Evolutionary conservation across 345 rosid species (phyloP), one percentile per base, ranked within the genome.

Genomic region (Brassica incana): DNA sequence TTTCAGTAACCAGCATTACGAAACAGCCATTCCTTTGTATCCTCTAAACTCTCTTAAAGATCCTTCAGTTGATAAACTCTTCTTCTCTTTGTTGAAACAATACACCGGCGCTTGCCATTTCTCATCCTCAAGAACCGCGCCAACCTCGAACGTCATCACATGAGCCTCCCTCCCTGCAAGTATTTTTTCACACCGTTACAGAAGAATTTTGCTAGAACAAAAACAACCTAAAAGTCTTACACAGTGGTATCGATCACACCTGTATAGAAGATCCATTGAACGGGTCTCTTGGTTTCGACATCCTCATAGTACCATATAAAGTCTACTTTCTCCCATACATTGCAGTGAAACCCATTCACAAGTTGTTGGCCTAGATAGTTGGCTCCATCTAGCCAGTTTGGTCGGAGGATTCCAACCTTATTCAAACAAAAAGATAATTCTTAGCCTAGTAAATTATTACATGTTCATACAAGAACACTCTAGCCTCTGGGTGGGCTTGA

Each of bases 261-360:
- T 23, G 90, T 85, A 61, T 74, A 89, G 73, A 90, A 89, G 50
- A 54, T 81, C 92, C 92, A 89, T 38, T 82, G 83, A n/a, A 90
- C 88, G 3, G 95, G 95, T 81, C 84, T 87, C 80, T 85, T 87
- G 18, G 90, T 86, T 61, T n/a, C 40, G 8, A 86, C 90, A 78
- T 88, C 90, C 7, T 91, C 93, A 3, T 87, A 87, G 81, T 88
- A 89, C 87, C 86, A 81, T 81, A 89, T 84, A 76, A 91, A 91
- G 68, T 89, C 90, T 5, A 85, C 89, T 65, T 89, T 89, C 81
- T 84, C 85, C 93, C 91, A 91, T 11, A 87, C 89, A 50, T 87
- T 85, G 71, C 89, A 91, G 10, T 84, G 80, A 66, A 91, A 91
- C 7, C 91, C 88, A 66, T 84, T 86, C 8, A 87, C 78, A 11